These are phyloP conservation scores for Urtica urens DNA, from an alignment of 306 rosid species.

Conservation along the genomic window DNA sequence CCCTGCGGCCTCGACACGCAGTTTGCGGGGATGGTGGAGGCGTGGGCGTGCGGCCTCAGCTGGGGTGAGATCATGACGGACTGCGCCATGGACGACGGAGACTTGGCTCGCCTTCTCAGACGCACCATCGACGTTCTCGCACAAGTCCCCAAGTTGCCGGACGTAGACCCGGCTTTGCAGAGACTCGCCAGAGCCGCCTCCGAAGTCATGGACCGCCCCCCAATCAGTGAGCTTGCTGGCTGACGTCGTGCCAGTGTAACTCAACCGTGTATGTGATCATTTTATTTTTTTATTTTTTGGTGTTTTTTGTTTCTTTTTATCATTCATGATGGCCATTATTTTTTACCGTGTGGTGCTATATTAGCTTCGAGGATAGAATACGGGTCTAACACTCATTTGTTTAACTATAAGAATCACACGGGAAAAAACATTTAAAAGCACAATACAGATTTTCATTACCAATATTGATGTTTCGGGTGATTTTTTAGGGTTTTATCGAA, in stretches of 20 bases:
- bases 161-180: constrained; percentile 61
- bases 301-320: background rate
- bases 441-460: too few relatives aligned
- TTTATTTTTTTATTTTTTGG: background rate
- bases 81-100: constrained; percentile 98
- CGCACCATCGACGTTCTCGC: constrained; percentile 75
- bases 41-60: constrained; percentile 95
- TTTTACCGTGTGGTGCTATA: too few relatives aligned
- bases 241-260: constrained; percentile 14
- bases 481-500: too few relatives aligned
- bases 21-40: constrained; percentile 95
- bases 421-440: too few relatives aligned
- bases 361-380: too few relatives aligned
- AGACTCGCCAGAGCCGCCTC: constrained; percentile 65
- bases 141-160: constrained; percentile 87
- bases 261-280: background rate
- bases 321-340: background rate
- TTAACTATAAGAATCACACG: too few relatives aligned
- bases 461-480: too few relatives aligned
- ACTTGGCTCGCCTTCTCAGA: constrained; percentile 84
- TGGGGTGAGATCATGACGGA: constrained; percentile 99
- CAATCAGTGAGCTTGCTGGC: constrained; percentile 84
- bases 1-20: constrained; percentile 70
- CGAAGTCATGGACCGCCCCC: constrained; percentile 89
- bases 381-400: too few relatives aligned